These are phyloP conservation scores for Chlamydomonas reinhardtii DNA, from an alignment of 163 green algal species.

Conservation along the genomic window DNA sequence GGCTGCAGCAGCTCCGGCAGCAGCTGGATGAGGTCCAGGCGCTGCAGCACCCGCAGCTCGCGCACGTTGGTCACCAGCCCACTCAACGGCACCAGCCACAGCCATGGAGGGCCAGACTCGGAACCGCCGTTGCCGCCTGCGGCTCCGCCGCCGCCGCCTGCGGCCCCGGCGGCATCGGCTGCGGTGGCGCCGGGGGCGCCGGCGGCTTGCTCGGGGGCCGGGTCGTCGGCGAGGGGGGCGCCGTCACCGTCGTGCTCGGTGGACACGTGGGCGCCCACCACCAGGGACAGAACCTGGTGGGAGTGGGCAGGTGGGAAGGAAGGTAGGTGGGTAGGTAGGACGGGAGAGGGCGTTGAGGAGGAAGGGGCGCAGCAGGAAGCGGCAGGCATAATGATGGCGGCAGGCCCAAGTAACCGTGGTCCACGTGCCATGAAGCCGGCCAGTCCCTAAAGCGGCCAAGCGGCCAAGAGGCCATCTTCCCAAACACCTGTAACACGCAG, in stretches of 20 bases:
- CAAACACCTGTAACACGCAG: no score
- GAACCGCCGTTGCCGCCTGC: neutral
- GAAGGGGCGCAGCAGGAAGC: no score
- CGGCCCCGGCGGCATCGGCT: no score
- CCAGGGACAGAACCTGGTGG: slow-evolving; percentile 9
- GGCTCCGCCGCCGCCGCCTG: neutral
- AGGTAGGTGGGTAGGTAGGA: neutral
- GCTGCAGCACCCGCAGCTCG: slow-evolving; percentile 38
- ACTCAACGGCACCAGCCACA: slow-evolving; percentile 35
- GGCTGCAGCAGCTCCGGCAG: slow-evolving; percentile 33
- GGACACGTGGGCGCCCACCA: neutral
- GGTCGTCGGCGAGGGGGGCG: no score
- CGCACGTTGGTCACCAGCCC: slow-evolving; percentile 34
- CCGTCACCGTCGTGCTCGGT: neutral
- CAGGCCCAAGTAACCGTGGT: no score
- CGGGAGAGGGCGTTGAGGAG: no score
- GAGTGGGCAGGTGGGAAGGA: neutral
- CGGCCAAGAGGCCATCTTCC: no score
- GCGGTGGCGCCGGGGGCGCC: neutral
- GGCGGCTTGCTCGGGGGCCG: neutral
- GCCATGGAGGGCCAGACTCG: neutral
- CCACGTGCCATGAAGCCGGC: no score
- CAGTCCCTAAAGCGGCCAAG: no score
- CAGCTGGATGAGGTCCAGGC: slow-evolving; percentile 26
- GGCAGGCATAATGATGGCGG: no score